Evolutionary conservation across 768 basidiomycete species (phyloP).

Genomic region (Tylopilus balloui): DNA sequence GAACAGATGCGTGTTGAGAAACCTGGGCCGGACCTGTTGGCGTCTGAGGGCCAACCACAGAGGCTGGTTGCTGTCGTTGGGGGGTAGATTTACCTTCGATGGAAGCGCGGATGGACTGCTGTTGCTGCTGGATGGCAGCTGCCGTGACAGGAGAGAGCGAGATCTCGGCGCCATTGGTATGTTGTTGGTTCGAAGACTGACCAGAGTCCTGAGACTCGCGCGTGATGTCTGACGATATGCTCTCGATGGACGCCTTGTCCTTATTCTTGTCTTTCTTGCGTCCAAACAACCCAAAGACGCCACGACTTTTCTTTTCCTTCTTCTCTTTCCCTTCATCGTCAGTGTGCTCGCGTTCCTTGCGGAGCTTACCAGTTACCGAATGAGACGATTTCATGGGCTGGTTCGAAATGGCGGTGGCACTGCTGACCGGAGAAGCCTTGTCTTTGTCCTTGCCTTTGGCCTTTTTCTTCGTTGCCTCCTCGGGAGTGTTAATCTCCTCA

Average conservation of each 20-base stretch:
- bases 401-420: conserved; percentile 27
- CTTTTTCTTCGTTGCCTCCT: conserved; percentile 48
- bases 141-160: conserved; percentile 50
- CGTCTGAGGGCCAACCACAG: conserved; percentile 27
- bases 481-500: conserved; percentile 45
- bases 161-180: conserved; percentile 22
- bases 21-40: conserved; percentile 38
- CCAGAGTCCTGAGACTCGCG: conserved; percentile 63
- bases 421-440: conserved; percentile 31
- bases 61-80: conserved; percentile 20
- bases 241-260: conserved; percentile 51
- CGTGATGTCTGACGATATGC: conserved; percentile 45
- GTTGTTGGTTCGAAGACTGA: conserved; percentile 44
- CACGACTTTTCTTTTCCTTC: conserved; percentile 61
- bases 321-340: conserved; percentile 52
- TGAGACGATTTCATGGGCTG: conserved; percentile 14
- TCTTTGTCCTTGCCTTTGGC: conserved; percentile 47
- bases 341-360: conserved; percentile 41
- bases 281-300: conserved; percentile 74
- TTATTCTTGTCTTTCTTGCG: conserved; percentile 74
- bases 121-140: conserved; percentile 57
- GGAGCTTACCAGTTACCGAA: conserved; percentile 33
- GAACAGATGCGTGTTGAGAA: conserved; percentile 56
- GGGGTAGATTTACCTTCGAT: conserved; percentile 19
- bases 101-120: conserved; percentile 30